Base-by-base conservation (phyloP, 1,284 basidiomycete genomes). In the Cutaneotrichosporon sp. region DNA sequence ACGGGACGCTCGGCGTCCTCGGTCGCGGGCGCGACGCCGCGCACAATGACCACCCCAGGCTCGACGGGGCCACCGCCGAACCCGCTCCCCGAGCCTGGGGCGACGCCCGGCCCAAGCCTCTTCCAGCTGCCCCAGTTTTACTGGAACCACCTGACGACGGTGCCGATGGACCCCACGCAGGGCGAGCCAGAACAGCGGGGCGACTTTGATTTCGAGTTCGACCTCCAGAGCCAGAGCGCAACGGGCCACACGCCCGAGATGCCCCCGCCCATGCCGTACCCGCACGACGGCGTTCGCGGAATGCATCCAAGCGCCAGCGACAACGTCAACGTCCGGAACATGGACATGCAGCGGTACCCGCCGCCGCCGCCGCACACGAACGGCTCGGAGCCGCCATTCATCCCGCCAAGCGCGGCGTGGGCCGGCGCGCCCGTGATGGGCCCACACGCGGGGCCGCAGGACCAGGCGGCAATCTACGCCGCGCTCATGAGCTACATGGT, bases 51-150 rank as follows among this genome's bases (percentile, higher is more conserved):
- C 18, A 50, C 56, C 3, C 52, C 27, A 1, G 43, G 42, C 10
- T 43, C 51, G 29, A 55, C 56, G 18, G 16, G 25, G 22, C 9
- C 46, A 20, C 29, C 20, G 24, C 25, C 20, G 14, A 29, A 7
- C 3, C 6, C 33, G 5, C 22, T 25, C n/a, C 33, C 33, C 18
- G 51, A 53, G 13, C n/a, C 31, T 1, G 33, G 22, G 1, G 29
- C 51, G 8, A 22, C 33, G 14, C 34, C 51, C 14, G 51, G 33
- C 20, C 51, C 51, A 8, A 47, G 45, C 29, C 64, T 75, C 33
- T 69, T 75, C 62, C 70, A 74, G 59, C 63, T 75, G 3, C 71
- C 71, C 4, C 72, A 74, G 56, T 67, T 69, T 51, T 75, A 70
- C 64, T 75, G 74, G 74, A 75, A 75, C 61, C 65, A 70, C 47